phyloP scores from a whole-genome alignment of 1,284 basidiomycete species.

The Cutaneotrichosporon daszewskae region DNA sequence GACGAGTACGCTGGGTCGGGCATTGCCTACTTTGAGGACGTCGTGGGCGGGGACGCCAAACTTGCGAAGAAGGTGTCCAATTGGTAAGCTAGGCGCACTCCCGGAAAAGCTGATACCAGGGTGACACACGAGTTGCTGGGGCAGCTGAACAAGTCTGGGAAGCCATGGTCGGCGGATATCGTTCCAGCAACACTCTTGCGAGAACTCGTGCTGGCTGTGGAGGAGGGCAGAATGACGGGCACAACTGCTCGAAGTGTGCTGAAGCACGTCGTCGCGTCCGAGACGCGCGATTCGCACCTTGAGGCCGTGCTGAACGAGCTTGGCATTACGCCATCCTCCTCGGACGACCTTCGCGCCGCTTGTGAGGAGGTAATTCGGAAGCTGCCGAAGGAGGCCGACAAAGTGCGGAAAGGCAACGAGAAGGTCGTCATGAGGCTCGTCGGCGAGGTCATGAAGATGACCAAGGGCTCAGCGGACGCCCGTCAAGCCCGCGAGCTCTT shows the following conservation, averaged over 20 bases:
- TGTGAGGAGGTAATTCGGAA: constrained; percentile 60
- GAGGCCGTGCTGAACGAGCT: constrained; percentile 49
- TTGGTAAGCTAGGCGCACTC: constrained; percentile 55
- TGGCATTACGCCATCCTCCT: constrained; percentile 18
- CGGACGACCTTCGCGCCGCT: constrained; percentile 50
- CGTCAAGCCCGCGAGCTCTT: constrained; percentile 42
- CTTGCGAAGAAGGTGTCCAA: constrained; percentile 65
- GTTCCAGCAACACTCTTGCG: constrained; percentile 63
- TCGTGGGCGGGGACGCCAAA: constrained; percentile 40
- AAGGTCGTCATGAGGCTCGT: constrained; percentile 84
- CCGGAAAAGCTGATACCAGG: constrained; percentile 51
- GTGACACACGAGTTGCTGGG: constrained; percentile 80
- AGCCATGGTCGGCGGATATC: constrained; percentile 60
- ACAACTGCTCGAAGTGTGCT: constrained; percentile 42
- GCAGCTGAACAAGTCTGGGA: constrained; percentile 59
- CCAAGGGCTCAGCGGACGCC: constrained; percentile 69
- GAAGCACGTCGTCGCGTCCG: constrained; percentile 56
- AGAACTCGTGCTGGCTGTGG: constrained; percentile 70
- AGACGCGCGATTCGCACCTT: constrained; percentile 10
- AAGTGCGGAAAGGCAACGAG: constrained; percentile 64
- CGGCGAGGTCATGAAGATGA: constrained; percentile 81
- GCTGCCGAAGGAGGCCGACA: constrained; percentile 65
- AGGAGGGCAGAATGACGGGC: constrained; percentile 64
- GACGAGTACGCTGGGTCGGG: constrained; percentile 54
- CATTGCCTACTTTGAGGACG: constrained; percentile 68